These are phyloP conservation scores for Petunia hybrid DNA, from an alignment of 305 asterid genomes.

Conservation along the genomic window DNA sequence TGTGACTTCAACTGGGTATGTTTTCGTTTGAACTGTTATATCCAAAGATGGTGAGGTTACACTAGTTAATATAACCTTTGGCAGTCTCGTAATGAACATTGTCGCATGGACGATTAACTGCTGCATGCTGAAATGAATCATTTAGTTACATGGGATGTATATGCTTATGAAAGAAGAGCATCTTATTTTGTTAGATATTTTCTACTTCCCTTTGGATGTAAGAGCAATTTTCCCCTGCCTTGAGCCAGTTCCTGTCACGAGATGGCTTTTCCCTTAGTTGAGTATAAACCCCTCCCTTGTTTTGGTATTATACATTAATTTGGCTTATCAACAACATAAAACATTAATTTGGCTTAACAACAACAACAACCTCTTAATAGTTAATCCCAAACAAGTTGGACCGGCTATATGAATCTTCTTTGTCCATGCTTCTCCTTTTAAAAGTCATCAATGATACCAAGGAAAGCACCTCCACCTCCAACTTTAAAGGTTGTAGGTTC, in stretches of 20 bases:
- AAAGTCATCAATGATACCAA: no score
- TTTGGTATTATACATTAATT: constrained; percentile 1
- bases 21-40: constrained; percentile 26
- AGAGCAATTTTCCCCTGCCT: neutral
- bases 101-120: constrained; percentile 3
- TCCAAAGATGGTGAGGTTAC: constrained; percentile 22
- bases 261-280: neutral
- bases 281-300: neutral
- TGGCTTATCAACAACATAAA: neutral
- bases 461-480: no score
- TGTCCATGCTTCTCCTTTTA: no score
- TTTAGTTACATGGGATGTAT: neutral
- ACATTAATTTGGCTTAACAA: no score
- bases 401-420: no score
- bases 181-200: neutral
- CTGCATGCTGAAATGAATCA: neutral
- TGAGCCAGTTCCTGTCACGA: neutral
- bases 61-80: constrained; percentile 17
- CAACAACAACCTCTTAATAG: no score
- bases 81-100: constrained; percentile 18
- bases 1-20: constrained; percentile 69
- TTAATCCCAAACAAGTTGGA: no score
- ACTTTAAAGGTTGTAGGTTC: no score
- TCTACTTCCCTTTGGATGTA: neutral
- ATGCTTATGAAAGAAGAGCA: neutral